Conservation (phyloP, 192 early-diverging fungal species). For the Coemansia sp. region DNA sequence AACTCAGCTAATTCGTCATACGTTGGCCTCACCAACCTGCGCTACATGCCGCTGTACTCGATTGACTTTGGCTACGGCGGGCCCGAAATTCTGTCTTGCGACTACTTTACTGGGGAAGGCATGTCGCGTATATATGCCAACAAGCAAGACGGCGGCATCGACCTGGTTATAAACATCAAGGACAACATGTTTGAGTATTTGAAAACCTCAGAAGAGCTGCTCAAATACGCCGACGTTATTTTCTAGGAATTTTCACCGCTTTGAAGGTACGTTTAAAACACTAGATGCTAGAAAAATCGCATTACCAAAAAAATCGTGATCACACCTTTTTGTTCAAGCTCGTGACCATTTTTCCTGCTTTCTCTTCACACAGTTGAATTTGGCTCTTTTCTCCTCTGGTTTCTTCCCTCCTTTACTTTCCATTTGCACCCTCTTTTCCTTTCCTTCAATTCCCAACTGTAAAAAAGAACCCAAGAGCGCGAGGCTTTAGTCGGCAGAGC, state of each 20-base stretch:
- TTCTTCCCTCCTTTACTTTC: too few relatives aligned
- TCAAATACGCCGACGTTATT: slow-evolving; percentile 28
- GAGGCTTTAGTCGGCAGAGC: neutral
- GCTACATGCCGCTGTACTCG: slow-evolving; percentile 28
- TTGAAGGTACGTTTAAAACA: neutral
- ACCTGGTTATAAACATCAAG: slow-evolving; percentile 34
- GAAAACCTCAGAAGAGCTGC: slow-evolving; percentile 7
- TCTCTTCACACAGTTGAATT: too few relatives aligned
- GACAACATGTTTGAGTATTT: slow-evolving; percentile 27
- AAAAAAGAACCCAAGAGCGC: neutral
- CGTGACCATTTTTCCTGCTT: neutral
- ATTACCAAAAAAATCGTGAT: too few relatives aligned
- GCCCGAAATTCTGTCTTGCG: slow-evolving; percentile 24
- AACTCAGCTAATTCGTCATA: slow-evolving; percentile 31
- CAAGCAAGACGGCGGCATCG: slow-evolving; percentile 38
- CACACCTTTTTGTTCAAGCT: slow-evolving; percentile 10
- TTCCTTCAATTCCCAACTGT: neutral
- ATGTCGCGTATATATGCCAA: slow-evolving; percentile 31
- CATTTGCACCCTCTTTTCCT: too few relatives aligned
- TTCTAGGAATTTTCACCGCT: slow-evolving; percentile 11
- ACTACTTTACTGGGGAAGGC: slow-evolving; percentile 31
- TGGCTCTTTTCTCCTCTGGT: neutral
- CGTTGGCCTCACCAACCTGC: slow-evolving; percentile 26
- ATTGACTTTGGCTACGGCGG: slow-evolving; percentile 45
- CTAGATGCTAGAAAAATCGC: neutral